Percentiles rank a stretch among this genome's conserved stretches.
Conservation (phyloP, 202 grass and related monocot genomes). For the Tripidium arundinaceum region DNA sequence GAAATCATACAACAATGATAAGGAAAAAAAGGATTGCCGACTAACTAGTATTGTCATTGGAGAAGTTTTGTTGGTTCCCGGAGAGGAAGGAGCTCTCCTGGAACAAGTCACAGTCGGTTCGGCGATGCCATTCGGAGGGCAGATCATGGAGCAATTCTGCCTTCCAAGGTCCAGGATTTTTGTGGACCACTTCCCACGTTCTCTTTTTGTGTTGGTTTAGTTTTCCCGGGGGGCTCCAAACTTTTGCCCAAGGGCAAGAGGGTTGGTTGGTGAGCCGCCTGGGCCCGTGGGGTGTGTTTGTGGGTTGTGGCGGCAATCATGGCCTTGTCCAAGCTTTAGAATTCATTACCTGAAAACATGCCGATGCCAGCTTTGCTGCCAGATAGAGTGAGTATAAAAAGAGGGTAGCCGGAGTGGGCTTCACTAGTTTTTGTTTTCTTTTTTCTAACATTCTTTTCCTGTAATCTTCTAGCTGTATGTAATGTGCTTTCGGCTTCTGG, state of each 20-base stretch:
- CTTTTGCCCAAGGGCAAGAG: constrained; percentile 35
- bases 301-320: constrained; percentile 71
- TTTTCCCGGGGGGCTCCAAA: constrained; percentile 39
- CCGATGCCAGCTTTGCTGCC: constrained; percentile 46
- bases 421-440: constrained; percentile 17
- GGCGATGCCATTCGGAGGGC: constrained; percentile 37
- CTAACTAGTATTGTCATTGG: constrained; percentile 34
- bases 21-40: not conserved
- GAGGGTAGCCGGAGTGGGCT: constrained; percentile 10
- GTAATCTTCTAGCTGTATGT: constrained; percentile 52
- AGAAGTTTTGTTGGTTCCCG: constrained; percentile 28
- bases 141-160: constrained; percentile 57
- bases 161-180: constrained; percentile 64
- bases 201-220: constrained; percentile 30
- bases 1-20: constrained; percentile 20
- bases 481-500: constrained; percentile 44
- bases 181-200: constrained; percentile 42
- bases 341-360: constrained; percentile 39
- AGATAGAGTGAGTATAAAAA: constrained; percentile 50
- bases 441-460: constrained; percentile 28
- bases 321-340: constrained; percentile 36
- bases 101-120: constrained; percentile 31
- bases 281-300: constrained; percentile 54
- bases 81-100: constrained; percentile 41
- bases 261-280: constrained; percentile 61